Percentiles rank a stretch among this genome's conserved stretches.
phyloP scores from a whole-genome alignment of 805 yeast species.

The Cyberlindnera xishuangbannaensis region DNA sequence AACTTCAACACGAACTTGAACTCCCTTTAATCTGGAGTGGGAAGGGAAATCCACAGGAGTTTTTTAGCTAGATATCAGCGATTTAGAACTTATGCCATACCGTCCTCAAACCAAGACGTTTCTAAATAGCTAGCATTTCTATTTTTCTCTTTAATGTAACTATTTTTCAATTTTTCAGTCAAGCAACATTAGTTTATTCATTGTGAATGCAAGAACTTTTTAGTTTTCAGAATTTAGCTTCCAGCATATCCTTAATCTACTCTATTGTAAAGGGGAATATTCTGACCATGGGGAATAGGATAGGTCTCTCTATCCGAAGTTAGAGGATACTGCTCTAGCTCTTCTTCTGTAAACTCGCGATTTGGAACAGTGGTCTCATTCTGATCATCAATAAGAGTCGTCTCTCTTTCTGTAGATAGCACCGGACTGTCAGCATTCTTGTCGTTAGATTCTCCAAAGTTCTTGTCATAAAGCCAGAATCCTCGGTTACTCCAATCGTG shows the following conservation, averaged over 20 bases:
- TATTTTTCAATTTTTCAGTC: too few species aligned
- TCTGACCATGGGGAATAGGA: slow-evolving; percentile 24
- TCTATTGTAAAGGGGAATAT: slow-evolving; percentile 8
- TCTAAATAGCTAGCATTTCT: too few species aligned
- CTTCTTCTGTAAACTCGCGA: slow-evolving; percentile 22
- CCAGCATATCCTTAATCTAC: background rate
- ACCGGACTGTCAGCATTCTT: slow-evolving; percentile 3
- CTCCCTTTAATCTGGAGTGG: too few species aligned
- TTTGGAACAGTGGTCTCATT: slow-evolving; percentile 1
- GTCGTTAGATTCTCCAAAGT: slow-evolving; percentile 13
- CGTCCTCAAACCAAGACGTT: too few species aligned
- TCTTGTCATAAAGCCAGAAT: slow-evolving; percentile 20
- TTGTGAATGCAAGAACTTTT: too few species aligned
- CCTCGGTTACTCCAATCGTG: slow-evolving; percentile 21
- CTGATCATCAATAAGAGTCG: slow-evolving; percentile 7
- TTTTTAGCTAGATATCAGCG: too few species aligned
- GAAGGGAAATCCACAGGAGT: too few species aligned
- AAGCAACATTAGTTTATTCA: too few species aligned
- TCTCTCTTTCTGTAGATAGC: slow-evolving; percentile 2
- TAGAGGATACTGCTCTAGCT: slow-evolving; percentile 20
- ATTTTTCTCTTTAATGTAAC: too few species aligned
- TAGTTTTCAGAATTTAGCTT: too few species aligned
- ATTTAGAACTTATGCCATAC: too few species aligned
- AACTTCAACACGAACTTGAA: too few species aligned
- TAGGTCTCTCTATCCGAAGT: slow-evolving; percentile 12